Base-by-base conservation (phyloP, 805 yeast genomes). In the Metschnikowia orientalis region DNA sequence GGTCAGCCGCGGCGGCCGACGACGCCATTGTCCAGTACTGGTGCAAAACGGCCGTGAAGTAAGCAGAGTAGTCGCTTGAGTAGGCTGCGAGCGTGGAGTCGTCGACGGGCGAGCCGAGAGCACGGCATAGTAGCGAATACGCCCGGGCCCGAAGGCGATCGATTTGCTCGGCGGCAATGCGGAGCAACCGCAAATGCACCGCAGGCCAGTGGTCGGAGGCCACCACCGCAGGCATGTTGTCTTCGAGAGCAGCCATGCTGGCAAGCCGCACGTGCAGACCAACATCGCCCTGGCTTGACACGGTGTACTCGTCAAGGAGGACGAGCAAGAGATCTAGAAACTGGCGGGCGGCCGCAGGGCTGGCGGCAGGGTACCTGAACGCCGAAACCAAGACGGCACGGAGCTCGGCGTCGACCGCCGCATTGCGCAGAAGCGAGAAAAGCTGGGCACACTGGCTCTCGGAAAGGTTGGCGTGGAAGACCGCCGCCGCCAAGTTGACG, bases 201-300 rank as follows among this genome's bases (percentile, higher is more conserved):
- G 25, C 31, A 8, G 23, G 28, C 28, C 17, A 16, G 0, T 31
- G 3, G 12, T 22, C 11, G 8, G 10, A 6, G 6, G 16, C 11
- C n/a, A 22, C 26, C 32, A 29, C 15, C 11, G 8, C n/a, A n/a
- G 6, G 9, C 15, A 22, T 25, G 11, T 16, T 12, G 5, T 29
- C 16, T 7, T 16, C 12, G 8, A 29, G 15, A 3, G 21, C 16
- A 4, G 44, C 22, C 2, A 82, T 51, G 1, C 79, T 63, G 0
- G 79, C 68, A 1, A 51, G 42, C 28, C 97, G 61, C 1, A 87
- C 72, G 46, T 77, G 71, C 28, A 85, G 75, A 2, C 97, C 97
- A n/a, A 88, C 89, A 59, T 89, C 97, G 7, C 97, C 97, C 49
- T 85, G 82, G 17, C 75, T 75, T 0, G 90, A 83, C 2, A 73